Evolutionary conservation across 495 filamentous ascomycete species (phyloP), one percentile per base, ranked within the genome.

Genomic region (Hypoxylon fuscum): DNA sequence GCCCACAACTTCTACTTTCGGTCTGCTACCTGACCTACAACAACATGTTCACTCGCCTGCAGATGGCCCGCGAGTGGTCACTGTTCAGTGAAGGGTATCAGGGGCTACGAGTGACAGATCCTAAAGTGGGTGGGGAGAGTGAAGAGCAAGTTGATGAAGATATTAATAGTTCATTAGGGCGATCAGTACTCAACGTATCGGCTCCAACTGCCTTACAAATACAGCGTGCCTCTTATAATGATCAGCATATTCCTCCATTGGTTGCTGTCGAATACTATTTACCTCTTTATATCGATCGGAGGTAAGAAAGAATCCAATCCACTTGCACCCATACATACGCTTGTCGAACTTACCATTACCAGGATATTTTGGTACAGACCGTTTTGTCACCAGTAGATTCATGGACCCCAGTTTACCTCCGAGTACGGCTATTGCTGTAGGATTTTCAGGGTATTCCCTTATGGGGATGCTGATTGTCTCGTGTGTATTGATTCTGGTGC

Each of bases 41-140:
- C 14, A 67, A 67, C 40, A 17, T 70, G 15, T 70, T 70, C 22
- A 70, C 67, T 17, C 59, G 59, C 12, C 51, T 70, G n/a, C 63
- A 67, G 20, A 54, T 64, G 50, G 67, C 58, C 1, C 41, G 51
- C 12, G 67, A 70, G 29, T 70, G 67, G 62, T 54, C 62, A 2
- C 41, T 58, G 0, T 69, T 58, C n/a, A 49, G 55, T 18, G 11
- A 59, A 41, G n/a, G 55, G 1, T 72, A 72, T n/a, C 76, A 77
- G 40, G 48, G 68, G 0, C 71, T 86, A 1, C 74, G 84, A 6
- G 80, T 86, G 3, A 81, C 81, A 0, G 59, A 66, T 9, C 79
- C 81, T 0, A 54, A 69, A 44, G 66, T 59, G 34, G 20, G 59
- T 35, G 18, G 22, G 10, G 3, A 23, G 35, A 18, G 3, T 10